Evolutionary conservation across 2,329 filamentous ascomycete species (phyloP).

Genomic region (Aureobasidium leucospermi): DNA sequence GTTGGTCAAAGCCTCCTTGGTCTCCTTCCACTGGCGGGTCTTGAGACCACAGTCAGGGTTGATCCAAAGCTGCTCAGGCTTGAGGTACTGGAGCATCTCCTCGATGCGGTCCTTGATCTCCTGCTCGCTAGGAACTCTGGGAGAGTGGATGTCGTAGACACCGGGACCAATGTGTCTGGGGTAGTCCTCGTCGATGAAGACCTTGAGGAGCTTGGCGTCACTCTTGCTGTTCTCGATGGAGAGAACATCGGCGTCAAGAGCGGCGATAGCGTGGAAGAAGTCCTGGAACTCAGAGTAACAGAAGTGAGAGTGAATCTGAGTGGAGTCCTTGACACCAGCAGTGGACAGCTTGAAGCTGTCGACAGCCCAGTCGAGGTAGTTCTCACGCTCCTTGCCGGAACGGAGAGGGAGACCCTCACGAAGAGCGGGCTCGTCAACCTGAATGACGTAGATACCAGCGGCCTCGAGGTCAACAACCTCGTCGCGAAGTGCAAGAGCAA

Average conservation of each 20-base stretch:
- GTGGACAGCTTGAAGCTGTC: constrained; percentile 96
- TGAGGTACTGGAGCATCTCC: constrained; percentile 95
- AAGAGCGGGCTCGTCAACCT: constrained; percentile 97
- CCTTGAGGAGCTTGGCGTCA: constrained; percentile 96
- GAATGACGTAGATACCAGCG: constrained; percentile 94
- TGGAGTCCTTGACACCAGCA: constrained; percentile 86
- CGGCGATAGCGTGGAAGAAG: constrained; percentile 99
- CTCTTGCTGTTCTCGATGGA: constrained; percentile 99
- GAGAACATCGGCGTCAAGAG: constrained; percentile 94
- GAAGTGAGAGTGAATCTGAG: constrained; percentile 99
- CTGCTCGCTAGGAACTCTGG: constrained; percentile 91
- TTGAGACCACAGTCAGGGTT: constrained; percentile 99
- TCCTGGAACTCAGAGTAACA: constrained; percentile 99
- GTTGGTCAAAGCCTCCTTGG: constrained; percentile 90
- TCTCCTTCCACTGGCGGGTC: constrained; percentile 98
- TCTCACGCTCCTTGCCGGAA: constrained; percentile 85
- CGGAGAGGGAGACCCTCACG: constrained; percentile 99
- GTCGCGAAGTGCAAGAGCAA: constrained; percentile 94
- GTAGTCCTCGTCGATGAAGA: constrained; percentile 96
- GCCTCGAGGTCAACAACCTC: constrained; percentile 97
- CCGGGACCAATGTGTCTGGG: constrained; percentile 96
- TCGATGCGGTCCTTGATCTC: constrained; percentile 97
- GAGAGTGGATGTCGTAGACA: constrained; percentile 99
- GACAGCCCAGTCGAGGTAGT: constrained; percentile 95
- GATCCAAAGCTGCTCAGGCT: constrained; percentile 98